Evolutionary conservation across 768 basidiomycete genomes (phyloP), one percentile per base, ranked within the genome.

Genomic region (Fomitopsis pulvina): DNA sequence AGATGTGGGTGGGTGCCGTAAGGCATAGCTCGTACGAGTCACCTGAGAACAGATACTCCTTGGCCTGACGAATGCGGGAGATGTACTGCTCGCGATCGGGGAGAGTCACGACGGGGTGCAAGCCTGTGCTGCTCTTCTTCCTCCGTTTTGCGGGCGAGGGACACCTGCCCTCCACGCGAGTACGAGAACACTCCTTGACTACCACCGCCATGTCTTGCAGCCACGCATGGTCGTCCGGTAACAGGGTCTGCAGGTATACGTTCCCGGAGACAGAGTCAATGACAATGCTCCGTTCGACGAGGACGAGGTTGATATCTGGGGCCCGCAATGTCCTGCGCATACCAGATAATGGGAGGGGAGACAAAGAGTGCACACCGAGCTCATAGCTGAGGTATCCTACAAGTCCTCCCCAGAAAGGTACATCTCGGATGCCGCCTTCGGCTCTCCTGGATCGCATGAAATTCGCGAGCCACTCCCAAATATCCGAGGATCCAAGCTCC

Each of bases 1-100:
- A 66, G 44, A 91, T 72, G 29, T 65, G 75, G 18, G 87, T 87
- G 11, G 73, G 78, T 4, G 86, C 85, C 1, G 94, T 96, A 27
- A 96, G 71, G 56, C 93, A 96, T 29, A 97, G 76, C 63, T 97
- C 94, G 66, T 97, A 97, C 2, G 90, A 90, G 61, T 96, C 87
- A 2, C 94, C 94, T 26, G 83, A 74, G 52, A 75, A 85, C 32
- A 96, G 78, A 52, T 77, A 74, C 48, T 88, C 81, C 60, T 91
- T 81, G 11, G 89, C 87, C 47, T 71, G 61, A 18, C 77, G 68
- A 56, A 96, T 92, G 16, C 78, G 78, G 24, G 76, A 66, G 26
- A 85, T 78, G 66, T 97, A 96, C 1, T 63, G 58, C 1, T 65
- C 64, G 59, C 76, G 75, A 55, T 81, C 73, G 0, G 87, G 86